Conservation (phyloP, 352 stramenopile genomes). For the Phytophthora fragariaefolia region DNA sequence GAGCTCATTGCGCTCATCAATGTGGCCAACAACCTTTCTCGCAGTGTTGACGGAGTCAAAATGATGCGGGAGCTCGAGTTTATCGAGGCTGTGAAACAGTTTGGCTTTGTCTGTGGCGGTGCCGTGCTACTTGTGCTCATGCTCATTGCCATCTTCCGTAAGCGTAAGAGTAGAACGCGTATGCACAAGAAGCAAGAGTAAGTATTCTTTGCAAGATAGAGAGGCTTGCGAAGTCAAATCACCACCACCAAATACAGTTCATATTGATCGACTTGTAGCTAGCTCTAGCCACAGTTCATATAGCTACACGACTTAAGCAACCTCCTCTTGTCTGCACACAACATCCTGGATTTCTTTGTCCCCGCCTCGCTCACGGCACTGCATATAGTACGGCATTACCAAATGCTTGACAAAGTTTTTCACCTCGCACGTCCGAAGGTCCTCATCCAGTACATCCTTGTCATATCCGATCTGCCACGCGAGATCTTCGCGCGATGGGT, state of each 20-base stretch:
- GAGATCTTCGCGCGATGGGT: constrained; percentile 63
- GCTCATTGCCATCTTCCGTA: constrained; percentile 57
- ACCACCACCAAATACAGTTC: constrained; percentile 28
- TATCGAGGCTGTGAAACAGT: constrained; percentile 61
- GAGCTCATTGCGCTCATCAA: constrained; percentile 99
- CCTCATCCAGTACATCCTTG: constrained; percentile 70
- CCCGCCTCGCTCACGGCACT: constrained; percentile 12
- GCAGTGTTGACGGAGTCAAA: constrained; percentile 80
- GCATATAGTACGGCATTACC: constrained; percentile 65
- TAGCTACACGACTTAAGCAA: constrained; percentile 18
- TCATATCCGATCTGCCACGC: constrained; percentile 73
- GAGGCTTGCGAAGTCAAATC: constrained; percentile 10
- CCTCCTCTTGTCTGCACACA: constrained; percentile 33
- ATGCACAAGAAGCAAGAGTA: constrained; percentile 42
- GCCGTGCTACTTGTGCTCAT: constrained; percentile 51
- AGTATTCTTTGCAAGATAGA: constrained; percentile 28
- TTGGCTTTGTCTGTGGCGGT: constrained; percentile 54
- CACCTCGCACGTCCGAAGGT: constrained; percentile 69
- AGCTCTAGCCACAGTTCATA: neutral
- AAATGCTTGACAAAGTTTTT: constrained; percentile 80
- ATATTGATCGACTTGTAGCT: constrained; percentile 10
- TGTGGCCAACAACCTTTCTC: constrained; percentile 88
- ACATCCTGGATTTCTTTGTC: constrained; percentile 19
- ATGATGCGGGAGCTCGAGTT: constrained; percentile 86
- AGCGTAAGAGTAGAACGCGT: constrained; percentile 39